A percentile compares a stretch with the other conserved stretches of the same genome.
Conservation (phyloP, 352 stramenopile species). For the Phytopythium ostracodes region DNA sequence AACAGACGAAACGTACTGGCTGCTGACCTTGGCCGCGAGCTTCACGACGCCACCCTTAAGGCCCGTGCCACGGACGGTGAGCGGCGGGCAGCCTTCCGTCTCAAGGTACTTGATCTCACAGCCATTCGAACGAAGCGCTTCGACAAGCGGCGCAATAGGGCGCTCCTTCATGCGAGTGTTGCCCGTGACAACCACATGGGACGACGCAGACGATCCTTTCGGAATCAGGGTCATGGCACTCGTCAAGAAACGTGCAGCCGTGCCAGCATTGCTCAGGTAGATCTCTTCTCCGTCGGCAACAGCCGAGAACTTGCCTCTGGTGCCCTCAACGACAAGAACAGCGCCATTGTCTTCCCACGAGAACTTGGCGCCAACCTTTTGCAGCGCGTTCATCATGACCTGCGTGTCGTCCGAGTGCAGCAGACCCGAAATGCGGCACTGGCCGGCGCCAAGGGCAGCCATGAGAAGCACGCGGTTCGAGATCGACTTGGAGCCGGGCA, state of each 20-base stretch:
- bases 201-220: conserved; percentile 12
- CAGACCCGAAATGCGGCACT: conserved; percentile 86
- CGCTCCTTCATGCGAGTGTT: conserved; percentile 96
- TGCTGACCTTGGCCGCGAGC: conserved; percentile 93
- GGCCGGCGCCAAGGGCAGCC: conserved; percentile 88
- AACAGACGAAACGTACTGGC: conserved; percentile 96
- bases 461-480: conserved; percentile 97
- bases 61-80: conserved; percentile 72
- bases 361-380: conserved; percentile 87
- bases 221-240: conserved; percentile 82
- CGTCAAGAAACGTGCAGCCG: conserved; percentile 93
- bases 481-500: conserved; percentile 98
- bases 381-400: conserved; percentile 96
- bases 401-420: conserved; percentile 97
- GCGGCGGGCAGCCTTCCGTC: conserved; percentile 58
- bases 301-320: conserved; percentile 51
- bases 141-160: conserved; percentile 94
- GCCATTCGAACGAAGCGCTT: conserved; percentile 90
- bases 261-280: conserved; percentile 89
- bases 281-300: conserved; percentile 55
- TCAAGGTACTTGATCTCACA: conserved; percentile 73
- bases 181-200: conserved; percentile 85
- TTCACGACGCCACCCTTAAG: conserved; percentile 67
- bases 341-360: conserved; percentile 71
- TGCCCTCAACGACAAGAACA: conserved; percentile 75